These are phyloP conservation scores for Aspergillus haitiensis DNA, from an alignment of 495 filamentous ascomycete species.

Conservation along the genomic window DNA sequence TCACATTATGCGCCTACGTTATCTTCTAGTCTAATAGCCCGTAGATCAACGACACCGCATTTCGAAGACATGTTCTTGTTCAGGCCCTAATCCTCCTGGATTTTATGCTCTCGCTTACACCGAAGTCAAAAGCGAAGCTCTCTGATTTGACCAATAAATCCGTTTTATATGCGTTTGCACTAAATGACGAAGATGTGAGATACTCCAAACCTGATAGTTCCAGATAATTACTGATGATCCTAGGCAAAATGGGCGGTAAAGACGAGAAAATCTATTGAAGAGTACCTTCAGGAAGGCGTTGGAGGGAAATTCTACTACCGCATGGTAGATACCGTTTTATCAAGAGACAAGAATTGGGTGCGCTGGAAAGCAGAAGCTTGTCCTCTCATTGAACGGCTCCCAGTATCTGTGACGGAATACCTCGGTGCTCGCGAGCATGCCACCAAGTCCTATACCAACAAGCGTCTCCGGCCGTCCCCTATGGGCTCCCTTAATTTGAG, in stretches of 20 bases:
- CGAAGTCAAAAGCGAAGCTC: slow-evolving; percentile 76
- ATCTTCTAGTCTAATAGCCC: slow-evolving; percentile 3
- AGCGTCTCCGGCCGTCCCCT: slow-evolving; percentile 62
- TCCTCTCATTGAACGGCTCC: slow-evolving; percentile 74
- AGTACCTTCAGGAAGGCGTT: slow-evolving; percentile 70
- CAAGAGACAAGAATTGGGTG: slow-evolving; percentile 96
- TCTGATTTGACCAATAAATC: slow-evolving; percentile 77
- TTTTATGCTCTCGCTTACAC: slow-evolving; percentile 84
- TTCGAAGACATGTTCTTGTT: slow-evolving; percentile 88
- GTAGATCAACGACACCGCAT: slow-evolving; percentile 88
- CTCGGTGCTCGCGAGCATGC: slow-evolving; percentile 63
- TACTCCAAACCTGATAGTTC: slow-evolving; percentile 7
- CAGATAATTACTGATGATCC: slow-evolving; percentile 31
- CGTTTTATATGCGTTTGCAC: slow-evolving; percentile 73
- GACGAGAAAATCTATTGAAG: slow-evolving; percentile 71
- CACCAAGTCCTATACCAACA: slow-evolving; percentile 62
- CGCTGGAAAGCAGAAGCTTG: slow-evolving; percentile 96
- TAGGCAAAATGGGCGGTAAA: slow-evolving; percentile 72
- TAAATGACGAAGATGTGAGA: slow-evolving; percentile 79
- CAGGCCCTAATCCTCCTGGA: slow-evolving; percentile 92
- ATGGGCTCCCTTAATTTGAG: slow-evolving; percentile 71
- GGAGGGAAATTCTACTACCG: slow-evolving; percentile 87
- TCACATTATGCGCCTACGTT: neutral
- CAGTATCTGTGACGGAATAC: slow-evolving; percentile 65
- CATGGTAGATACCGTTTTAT: slow-evolving; percentile 92